These are phyloP conservation scores for Magnolia sinica DNA, from an alignment of 164 flowering plant genomes.

Conservation along the genomic window DNA sequence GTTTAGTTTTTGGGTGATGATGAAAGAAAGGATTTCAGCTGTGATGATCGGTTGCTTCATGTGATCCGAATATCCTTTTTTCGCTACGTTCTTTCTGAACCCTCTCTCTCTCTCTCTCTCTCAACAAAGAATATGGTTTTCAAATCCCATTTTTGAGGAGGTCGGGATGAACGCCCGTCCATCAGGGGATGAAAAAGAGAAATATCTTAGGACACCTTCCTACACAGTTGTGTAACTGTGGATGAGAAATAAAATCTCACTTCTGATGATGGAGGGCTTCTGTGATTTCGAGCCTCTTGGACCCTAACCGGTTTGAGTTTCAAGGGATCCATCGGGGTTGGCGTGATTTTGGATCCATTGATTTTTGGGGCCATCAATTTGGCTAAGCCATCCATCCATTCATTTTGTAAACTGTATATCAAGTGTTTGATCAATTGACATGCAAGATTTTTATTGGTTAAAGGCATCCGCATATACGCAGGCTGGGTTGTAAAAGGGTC, in stretches of 20 bases:
- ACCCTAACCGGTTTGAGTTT: background rate
- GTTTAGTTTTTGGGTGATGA: constrained; percentile 13
- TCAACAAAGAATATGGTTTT: background rate
- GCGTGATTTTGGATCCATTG: background rate
- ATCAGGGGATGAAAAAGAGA: constrained; percentile 29
- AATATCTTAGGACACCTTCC: constrained; percentile 47
- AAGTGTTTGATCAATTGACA: no score
- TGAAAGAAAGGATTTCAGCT: constrained; percentile 24
- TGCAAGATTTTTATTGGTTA: no score
- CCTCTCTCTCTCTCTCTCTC: background rate
- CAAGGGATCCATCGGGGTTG: background rate
- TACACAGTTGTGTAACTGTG: constrained; percentile 34
- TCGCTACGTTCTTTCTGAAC: constrained; percentile 49
- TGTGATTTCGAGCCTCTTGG: no score
- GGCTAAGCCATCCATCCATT: no score
- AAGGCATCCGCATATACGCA: no score
- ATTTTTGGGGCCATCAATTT: background rate
- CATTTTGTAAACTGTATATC: no score
- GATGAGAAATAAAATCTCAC: constrained; percentile 25
- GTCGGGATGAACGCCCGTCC: background rate
- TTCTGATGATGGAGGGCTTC: constrained; percentile 27
- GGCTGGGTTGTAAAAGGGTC: no score
- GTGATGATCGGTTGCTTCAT: constrained; percentile 11
- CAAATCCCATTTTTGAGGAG: background rate
- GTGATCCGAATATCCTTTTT: constrained; percentile 17